Evolutionary conservation across 192 early-diverging fungal genomes (phyloP).

Genomic region (Rhizophlyctis rosea): DNA sequence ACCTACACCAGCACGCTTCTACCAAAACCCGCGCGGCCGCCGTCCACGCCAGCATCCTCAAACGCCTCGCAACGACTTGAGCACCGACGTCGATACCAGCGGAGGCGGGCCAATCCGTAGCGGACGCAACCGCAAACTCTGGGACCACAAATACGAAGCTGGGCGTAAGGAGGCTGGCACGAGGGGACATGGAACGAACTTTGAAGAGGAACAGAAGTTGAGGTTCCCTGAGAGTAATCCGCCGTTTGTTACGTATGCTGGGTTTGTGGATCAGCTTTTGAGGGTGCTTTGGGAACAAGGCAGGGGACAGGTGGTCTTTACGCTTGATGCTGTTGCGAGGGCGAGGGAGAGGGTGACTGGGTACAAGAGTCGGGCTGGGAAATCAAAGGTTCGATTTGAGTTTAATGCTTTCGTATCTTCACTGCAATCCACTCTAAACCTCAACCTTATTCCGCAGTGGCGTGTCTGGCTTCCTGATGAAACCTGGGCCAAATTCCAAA

Average conservation of each 20-base stretch:
- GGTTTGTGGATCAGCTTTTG: slow-evolving; percentile 3
- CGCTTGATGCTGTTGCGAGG: neutral
- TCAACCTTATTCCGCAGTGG: too few species aligned
- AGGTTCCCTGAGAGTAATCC: slow-evolving; percentile 6
- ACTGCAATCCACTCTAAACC: too few species aligned
- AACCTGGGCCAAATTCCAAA: neutral
- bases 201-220: neutral
- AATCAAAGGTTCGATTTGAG: too few species aligned
- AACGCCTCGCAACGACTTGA: neutral
- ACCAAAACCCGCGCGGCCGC: neutral
- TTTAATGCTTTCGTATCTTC: too few species aligned
- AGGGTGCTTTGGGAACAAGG: neutral
- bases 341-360: neutral
- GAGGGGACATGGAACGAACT: slow-evolving; percentile 4
- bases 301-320: slow-evolving; percentile 4
- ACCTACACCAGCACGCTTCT: neutral
- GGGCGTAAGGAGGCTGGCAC: neutral
- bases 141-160: slow-evolving; percentile 12
- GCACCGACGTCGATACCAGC: neutral
- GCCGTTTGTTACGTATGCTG: neutral
- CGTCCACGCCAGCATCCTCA: neutral
- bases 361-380: neutral
- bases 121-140: slow-evolving; percentile 1
- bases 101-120: neutral
- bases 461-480: slow-evolving; percentile 9